phyloP scores from a whole-genome alignment of 306 rosid species.

The Neltuma alba region DNA sequence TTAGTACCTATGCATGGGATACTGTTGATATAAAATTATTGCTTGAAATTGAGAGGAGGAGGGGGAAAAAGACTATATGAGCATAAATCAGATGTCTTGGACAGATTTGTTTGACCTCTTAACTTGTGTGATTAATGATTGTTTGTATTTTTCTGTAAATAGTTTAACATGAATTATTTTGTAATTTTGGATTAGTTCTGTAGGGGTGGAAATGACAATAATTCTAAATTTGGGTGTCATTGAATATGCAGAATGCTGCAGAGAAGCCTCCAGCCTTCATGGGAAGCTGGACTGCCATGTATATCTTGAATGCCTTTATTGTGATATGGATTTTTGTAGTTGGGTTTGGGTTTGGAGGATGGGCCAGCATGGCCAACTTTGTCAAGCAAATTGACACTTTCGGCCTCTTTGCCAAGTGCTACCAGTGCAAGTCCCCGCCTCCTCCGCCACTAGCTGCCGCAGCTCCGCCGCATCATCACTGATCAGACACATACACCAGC shows the following conservation, averaged over 20 bases:
- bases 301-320: conserved; percentile 62
- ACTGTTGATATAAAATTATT: too few relatives aligned
- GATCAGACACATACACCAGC: not conserved
- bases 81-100: not conserved
- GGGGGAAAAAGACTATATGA: not conserved
- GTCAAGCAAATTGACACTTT: conserved; percentile 77
- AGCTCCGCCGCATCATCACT: conserved; percentile 52
- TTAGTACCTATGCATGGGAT: too few relatives aligned
- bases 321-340: conserved; percentile 82
- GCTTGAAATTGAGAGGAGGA: too few relatives aligned
- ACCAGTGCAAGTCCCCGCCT: conserved; percentile 81
- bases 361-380: conserved; percentile 94
- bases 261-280: conserved; percentile 90
- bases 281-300: conserved; percentile 92
- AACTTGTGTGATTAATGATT: not conserved
- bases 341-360: conserved; percentile 98
- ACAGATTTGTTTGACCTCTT: not conserved
- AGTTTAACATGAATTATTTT: too few relatives aligned
- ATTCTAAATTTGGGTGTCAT: too few relatives aligned
- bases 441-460: conserved; percentile 40
- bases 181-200: not conserved
- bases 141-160: not conserved
- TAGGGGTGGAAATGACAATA: not conserved
- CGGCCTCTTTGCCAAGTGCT: conserved; percentile 96
- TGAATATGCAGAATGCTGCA: conserved; percentile 74